Evolutionary conservation across 805 yeast species (phyloP).

Genomic region (Candida verbasci): DNA sequence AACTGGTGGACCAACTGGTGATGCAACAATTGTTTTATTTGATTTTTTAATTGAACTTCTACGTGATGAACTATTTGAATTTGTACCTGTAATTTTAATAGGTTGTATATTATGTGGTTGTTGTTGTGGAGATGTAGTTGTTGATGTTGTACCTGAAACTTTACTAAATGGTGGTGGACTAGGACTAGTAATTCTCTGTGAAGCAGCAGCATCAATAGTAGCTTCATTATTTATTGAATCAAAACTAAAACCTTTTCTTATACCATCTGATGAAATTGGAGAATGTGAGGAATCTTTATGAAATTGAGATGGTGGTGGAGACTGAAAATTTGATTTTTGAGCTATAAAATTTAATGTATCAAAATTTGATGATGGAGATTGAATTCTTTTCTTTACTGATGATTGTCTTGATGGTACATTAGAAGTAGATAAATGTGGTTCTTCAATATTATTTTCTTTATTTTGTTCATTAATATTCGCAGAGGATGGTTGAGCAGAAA

Average conservation of each 20-base stretch:
- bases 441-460: not conserved
- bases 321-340: not conserved
- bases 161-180: constrained; percentile 9
- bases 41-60: constrained; percentile 29
- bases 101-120: constrained; percentile 8
- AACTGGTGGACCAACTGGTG: constrained; percentile 60
- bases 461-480: constrained; percentile 15
- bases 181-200: constrained; percentile 3
- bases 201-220: too few relatives aligned
- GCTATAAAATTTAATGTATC: constrained; percentile 7
- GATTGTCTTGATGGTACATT: constrained; percentile 7
- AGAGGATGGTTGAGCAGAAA: constrained; percentile 40
- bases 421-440: not conserved
- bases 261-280: constrained; percentile 6
- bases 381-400: constrained; percentile 5
- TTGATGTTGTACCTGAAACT: not conserved
- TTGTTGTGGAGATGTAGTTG: not conserved
- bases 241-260: constrained; percentile 6
- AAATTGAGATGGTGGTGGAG: not conserved
- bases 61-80: constrained; percentile 14
- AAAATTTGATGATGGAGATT: constrained; percentile 2
- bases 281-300: constrained; percentile 2
- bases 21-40: constrained; percentile 50
- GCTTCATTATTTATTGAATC: not conserved
- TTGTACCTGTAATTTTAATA: constrained; percentile 15